Percentiles rank a stretch among this genome's conserved stretches.
Conservation (phyloP, 2,329 filamentous ascomycete species). For the Fusarium nanum region DNA sequence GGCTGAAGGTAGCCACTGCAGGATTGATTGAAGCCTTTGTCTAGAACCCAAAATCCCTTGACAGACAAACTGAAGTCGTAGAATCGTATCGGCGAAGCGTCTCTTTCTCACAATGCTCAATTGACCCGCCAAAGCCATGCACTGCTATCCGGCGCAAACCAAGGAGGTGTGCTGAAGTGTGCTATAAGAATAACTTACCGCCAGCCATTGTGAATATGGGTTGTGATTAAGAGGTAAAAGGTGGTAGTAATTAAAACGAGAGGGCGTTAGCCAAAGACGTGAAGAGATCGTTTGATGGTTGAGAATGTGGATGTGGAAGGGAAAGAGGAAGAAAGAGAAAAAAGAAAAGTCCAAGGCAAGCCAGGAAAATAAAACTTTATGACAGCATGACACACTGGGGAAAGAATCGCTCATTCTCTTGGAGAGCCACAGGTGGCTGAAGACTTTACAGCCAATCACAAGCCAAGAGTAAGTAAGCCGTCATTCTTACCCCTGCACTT, state of each 20-base stretch:
- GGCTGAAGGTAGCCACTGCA: constrained; percentile 2
- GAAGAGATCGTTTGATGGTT: constrained; percentile 17
- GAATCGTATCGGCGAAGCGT: constrained; percentile 11
- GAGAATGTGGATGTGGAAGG: constrained; percentile 35
- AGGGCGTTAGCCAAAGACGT: constrained; percentile 37
- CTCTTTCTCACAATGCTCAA: constrained; percentile 27
- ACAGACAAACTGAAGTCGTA: constrained; percentile 11
- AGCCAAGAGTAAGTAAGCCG: constrained; percentile 23
- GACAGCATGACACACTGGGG: constrained; percentile 53
- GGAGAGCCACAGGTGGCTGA: constrained; percentile 40
- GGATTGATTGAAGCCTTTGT: constrained; percentile 3
- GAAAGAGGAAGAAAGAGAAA: constrained; percentile 39
- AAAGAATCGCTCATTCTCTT: constrained; percentile 22
- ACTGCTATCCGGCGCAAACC: constrained; percentile 19
- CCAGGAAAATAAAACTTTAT: constrained; percentile 53
- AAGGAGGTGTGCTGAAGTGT: not conserved
- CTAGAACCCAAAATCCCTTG: not conserved
- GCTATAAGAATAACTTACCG: constrained; percentile 53
- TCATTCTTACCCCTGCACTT: constrained; percentile 17
- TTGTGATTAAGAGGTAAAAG: constrained; percentile 35
- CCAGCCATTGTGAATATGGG: constrained; percentile 57
- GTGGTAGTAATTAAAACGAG: constrained; percentile 31
- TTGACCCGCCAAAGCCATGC: constrained; percentile 32
- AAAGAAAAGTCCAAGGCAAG: constrained; percentile 42
- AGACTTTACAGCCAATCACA: constrained; percentile 52